phyloP scores from a whole-genome alignment of 768 basidiomycete species.

The Gymnopilus junonius region DNA sequence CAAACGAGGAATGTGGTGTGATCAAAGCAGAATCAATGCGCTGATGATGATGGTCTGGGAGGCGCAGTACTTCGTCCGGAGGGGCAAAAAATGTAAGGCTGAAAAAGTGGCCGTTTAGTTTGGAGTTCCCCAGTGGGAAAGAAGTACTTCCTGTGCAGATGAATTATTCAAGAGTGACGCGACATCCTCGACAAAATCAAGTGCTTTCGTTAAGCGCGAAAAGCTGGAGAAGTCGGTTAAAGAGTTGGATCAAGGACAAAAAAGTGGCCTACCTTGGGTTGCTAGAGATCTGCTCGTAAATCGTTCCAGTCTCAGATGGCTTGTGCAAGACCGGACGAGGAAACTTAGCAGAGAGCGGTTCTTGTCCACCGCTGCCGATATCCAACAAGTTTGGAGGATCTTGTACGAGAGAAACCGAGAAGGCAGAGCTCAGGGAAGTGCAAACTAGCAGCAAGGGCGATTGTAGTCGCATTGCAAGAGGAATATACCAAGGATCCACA shows the following conservation, averaged over 20 bases:
- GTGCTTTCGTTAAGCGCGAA: slow-evolving; percentile 42
- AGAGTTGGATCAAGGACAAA: background rate
- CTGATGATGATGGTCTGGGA: slow-evolving; percentile 20
- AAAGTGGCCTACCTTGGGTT: slow-evolving; percentile 21
- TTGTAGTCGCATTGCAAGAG: slow-evolving; percentile 11
- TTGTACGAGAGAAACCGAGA: background rate
- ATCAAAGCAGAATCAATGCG: slow-evolving; percentile 10
- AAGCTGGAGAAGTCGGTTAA: slow-evolving; percentile 30
- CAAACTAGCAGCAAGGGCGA: slow-evolving; percentile 8
- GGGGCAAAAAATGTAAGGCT: slow-evolving; percentile 63
- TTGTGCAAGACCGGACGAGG: background rate
- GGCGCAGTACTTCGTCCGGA: slow-evolving; percentile 47
- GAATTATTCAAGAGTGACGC: slow-evolving; percentile 43
- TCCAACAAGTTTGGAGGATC: background rate
- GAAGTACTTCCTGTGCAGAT: slow-evolving; percentile 32
- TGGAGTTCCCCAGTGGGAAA: background rate
- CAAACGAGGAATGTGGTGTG: background rate
- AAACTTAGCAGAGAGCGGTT: slow-evolving; percentile 7
- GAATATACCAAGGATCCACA: background rate
- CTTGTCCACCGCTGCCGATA: background rate
- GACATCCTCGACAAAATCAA: slow-evolving; percentile 44
- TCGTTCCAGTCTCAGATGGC: slow-evolving; percentile 18
- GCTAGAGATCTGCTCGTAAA: slow-evolving; percentile 25
- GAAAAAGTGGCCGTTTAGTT: background rate
- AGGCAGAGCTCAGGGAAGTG: background rate